Base-by-base conservation (phyloP, 2,329 filamentous ascomycete species). In the Tympanopsis confertula region DNA sequence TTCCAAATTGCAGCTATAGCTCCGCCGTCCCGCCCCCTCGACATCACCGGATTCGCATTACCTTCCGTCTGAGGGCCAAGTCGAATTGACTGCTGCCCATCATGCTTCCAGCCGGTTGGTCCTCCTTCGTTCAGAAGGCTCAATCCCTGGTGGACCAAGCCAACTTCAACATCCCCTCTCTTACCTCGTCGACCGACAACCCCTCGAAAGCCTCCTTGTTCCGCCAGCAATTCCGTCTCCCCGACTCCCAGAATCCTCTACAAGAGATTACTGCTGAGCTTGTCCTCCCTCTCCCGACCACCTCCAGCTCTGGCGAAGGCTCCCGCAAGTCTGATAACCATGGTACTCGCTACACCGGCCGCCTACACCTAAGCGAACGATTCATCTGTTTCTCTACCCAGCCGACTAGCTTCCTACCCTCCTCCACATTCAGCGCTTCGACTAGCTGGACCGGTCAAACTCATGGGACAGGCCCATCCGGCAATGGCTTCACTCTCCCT, bases 381-480 rank as follows among this genome's bases (percentile, higher is more conserved):
- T 98, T 84, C 61, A 78, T 98, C 49, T 96, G 88, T 69, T 98
- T 98, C 66, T 95, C 88, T 1, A 95, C 91, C 5, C 86, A 91
- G 38, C 80, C 86, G 13, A 84, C 86, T 7, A 93, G 86, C 63
- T 95, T 95, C 59, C 59, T 85, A 30, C 79, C 78, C 44, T 80
- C 82, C 1, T 82, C 89, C 13, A 94, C 79, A 56, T 77, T 82
- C 15, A 80, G 77, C 44, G 80, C 82, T 1, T 88, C 87, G 15
- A 86, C 82, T 35, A 76, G 78, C 41, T 96, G 93, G 61, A 93
- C 86, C 3, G 91, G 88, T 13, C 86, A 94, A 57, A 95, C 89
- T 19, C 83, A 94, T 54, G 87, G 91, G 41, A 86, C 85, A 17
- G 91, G 91, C 0, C 89, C 91, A 3, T 85, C 86, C 39, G 89